A percentile compares a stretch with the other conserved stretches of the same genome.
phyloP scores from a whole-genome alignment of 73 alveolate genomes.

The Paramecium bursaria region DNA sequence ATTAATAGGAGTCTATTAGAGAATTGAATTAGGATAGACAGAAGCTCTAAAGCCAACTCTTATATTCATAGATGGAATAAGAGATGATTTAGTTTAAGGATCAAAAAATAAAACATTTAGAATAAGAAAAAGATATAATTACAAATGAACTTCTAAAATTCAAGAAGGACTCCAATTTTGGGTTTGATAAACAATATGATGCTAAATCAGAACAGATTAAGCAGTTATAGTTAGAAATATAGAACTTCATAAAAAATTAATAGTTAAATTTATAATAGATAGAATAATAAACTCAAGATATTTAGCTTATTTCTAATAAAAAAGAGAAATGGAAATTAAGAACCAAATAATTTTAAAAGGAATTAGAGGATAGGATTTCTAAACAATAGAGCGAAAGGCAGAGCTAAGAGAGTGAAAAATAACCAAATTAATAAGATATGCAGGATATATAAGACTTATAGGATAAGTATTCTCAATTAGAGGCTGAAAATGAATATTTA shows the following conservation, averaged over 20 bases:
- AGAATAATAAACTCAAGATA: background rate
- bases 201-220: background rate
- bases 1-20: background rate
- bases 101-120: background rate
- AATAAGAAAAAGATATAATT: background rate
- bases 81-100: background rate
- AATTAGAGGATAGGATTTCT: background rate
- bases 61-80: background rate
- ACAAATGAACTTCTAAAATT: background rate
- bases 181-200: background rate
- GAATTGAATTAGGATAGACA: slow-evolving; percentile 18
- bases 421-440: no score
- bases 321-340: slow-evolving; percentile 60
- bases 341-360: background rate
- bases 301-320: background rate
- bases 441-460: slow-evolving; percentile 11
- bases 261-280: background rate
- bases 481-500: slow-evolving; percentile 34
- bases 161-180: background rate
- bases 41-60: background rate
- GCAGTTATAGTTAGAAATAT: no score
- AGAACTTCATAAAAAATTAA: background rate
- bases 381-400: background rate
- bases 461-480: slow-evolving; percentile 21
- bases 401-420: no score